Percentiles rank a stretch among this genome's conserved stretches.
Conservation (phyloP, 2,329 filamentous ascomycete genomes). For the Colletotrichum sansevieriae region DNA sequence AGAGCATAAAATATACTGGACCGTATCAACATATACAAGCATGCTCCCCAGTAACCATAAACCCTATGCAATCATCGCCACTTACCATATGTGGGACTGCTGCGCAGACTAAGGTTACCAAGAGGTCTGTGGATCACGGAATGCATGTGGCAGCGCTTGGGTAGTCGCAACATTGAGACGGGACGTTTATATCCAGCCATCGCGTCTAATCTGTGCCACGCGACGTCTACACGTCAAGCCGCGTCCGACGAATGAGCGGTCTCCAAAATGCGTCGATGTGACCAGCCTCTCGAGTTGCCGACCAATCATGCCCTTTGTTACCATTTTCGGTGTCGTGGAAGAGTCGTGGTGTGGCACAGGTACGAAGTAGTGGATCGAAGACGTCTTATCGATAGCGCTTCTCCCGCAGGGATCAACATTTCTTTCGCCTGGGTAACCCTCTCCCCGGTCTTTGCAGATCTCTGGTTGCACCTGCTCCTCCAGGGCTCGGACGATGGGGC, state of each 20-base stretch:
- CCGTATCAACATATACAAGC: no score
- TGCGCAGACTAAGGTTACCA: neutral
- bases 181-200: constrained; percentile 14
- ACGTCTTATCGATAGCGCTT: constrained; percentile 40
- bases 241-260: constrained; percentile 19
- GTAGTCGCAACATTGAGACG: neutral
- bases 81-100: no score
- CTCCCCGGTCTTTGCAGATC: constrained; percentile 28
- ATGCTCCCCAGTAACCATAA: no score
- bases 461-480: no score
- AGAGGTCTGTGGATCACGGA: constrained; percentile 1
- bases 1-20: no score
- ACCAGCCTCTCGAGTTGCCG: constrained; percentile 18
- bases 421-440: neutral
- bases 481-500: constrained; percentile 27
- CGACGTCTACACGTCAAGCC: neutral
- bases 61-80: no score
- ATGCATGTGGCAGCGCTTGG: constrained; percentile 13
- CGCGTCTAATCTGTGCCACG: constrained; percentile 13
- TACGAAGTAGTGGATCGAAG: no score
- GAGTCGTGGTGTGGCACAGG: neutral
- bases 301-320: constrained; percentile 1
- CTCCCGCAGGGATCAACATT: constrained; percentile 17
- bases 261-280: neutral
- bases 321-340: neutral